These are phyloP conservation scores for Chalaropsis thielavioides DNA, from an alignment of 2,329 filamentous ascomycete genomes.

Conservation along the genomic window DNA sequence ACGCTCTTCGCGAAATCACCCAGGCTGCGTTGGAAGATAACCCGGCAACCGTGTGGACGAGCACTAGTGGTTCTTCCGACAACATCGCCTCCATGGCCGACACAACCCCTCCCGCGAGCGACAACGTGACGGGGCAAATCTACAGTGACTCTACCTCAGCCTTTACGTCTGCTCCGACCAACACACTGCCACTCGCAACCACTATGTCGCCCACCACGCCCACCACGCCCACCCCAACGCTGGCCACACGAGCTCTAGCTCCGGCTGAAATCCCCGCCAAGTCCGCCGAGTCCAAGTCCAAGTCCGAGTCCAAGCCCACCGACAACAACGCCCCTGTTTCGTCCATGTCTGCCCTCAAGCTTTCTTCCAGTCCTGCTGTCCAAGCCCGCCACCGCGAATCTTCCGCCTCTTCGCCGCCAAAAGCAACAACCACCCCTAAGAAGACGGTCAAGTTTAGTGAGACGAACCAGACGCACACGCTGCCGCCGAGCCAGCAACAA, in stretches of 20 bases:
- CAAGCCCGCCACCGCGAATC: neutral
- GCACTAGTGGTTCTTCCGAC: neutral
- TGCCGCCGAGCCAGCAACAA: neutral
- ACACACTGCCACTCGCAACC: neutral
- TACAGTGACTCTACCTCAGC: neutral
- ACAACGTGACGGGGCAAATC: neutral
- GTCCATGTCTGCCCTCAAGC: neutral
- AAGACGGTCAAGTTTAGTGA: slow-evolving; percentile 16
- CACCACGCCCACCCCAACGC: neutral
- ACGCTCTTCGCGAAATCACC: neutral
- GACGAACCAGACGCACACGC: slow-evolving; percentile 2
- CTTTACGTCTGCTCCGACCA: neutral
- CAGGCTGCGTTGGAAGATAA: neutral
- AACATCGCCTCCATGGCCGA: neutral
- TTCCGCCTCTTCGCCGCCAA: neutral
- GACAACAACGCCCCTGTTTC: neutral
- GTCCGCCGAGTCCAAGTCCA: no score
- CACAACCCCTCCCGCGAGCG: neutral
- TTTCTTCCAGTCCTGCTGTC: neutral
- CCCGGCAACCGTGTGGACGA: neutral
- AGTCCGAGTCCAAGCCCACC: neutral
- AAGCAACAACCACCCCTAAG: slow-evolving; percentile 5
- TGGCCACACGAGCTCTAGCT: neutral
- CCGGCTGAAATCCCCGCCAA: no score
- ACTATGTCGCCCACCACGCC: neutral